Conservation (phyloP, 2,329 filamentous ascomycete genomes). For the Microcyclosporella mali region DNA sequence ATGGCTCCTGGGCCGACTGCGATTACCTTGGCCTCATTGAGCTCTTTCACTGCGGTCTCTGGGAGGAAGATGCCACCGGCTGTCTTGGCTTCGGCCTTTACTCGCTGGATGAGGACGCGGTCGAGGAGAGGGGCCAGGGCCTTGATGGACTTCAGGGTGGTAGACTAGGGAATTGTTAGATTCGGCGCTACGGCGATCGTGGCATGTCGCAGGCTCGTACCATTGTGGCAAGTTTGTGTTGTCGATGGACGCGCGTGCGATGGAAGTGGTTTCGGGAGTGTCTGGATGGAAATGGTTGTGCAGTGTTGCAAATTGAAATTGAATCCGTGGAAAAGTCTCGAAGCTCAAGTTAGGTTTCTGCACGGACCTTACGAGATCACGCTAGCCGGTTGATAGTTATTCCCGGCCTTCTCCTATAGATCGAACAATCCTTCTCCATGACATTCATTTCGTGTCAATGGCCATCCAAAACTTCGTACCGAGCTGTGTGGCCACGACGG, state of each 20-base stretch:
- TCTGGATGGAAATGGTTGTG: constrained; percentile 2
- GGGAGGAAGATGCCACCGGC: constrained; percentile 96
- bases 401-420: background rate
- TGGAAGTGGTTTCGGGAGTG: constrained; percentile 17
- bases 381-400: too few species aligned
- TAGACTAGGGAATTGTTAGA: constrained; percentile 24
- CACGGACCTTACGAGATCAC: too few species aligned
- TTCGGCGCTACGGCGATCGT: constrained; percentile 15
- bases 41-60: constrained; percentile 92
- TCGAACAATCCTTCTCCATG: constrained; percentile 3
- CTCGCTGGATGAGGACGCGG: constrained; percentile 93
- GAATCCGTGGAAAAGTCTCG: constrained; percentile 7
- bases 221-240: constrained; percentile 19
- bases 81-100: constrained; percentile 96
- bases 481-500: constrained; percentile 24
- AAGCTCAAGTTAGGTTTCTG: constrained; percentile 2
- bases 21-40: constrained; percentile 94
- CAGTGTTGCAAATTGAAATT: constrained; percentile 5
- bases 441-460: background rate
- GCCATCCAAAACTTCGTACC: constrained; percentile 1
- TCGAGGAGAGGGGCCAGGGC: constrained; percentile 91
- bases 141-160: constrained; percentile 87
- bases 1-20: constrained; percentile 86
- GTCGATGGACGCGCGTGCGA: constrained; percentile 2
- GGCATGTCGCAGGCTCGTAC: constrained; percentile 14